Base-by-base conservation (phyloP, 345 rosid genomes). In the Iberis pinnata region DNA sequence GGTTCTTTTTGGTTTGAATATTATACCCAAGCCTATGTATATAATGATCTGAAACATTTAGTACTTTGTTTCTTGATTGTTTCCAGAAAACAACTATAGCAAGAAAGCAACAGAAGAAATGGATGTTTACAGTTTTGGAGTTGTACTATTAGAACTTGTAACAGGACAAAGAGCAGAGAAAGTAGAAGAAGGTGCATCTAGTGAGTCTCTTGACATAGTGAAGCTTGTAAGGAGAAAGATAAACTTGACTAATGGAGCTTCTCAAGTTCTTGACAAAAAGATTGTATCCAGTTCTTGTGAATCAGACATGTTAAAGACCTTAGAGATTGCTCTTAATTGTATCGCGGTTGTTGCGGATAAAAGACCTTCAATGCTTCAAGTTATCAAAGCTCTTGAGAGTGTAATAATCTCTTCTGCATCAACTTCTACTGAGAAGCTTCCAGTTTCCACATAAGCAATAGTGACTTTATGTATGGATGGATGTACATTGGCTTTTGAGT, bases 101-200 rank as follows among this genome's bases (percentile, higher is more conserved):
- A 86, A 86, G 80, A 82, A 79, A 71, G 81, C 94, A 43, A 84
- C 83, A 0, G 94, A 84, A 61, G 79, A 82, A 57, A 78, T 78
- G 85, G 96, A 90, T 61, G 89, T 84, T 31, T 86, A 90, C 79
- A 76, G 95, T 75, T 86, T 75, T 24, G 98, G 98, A 20, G 89
- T 89, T 16, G 83, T 86, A 66, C 69, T 89, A 16, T 53, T 89
- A 26, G 97, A 89, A 70, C 94, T 89, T 52, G 52, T 89, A 46
- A 76, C 89, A 0, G 97, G 97, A 8, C 74, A 82, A 50, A 77
- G 73, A 66, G 94, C 94, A 14, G 95, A 89, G 56, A 75, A 71
- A 73, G 77, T 84, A 32, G 95, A 79, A 44, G 62, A 43, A 52
- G 75, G 68, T 26, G 65, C 68, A 41, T 63, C 83, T 40, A 56